phyloP scores from a whole-genome alignment of 139 green algal genomes.

The Nannochloris sp. region DNA sequence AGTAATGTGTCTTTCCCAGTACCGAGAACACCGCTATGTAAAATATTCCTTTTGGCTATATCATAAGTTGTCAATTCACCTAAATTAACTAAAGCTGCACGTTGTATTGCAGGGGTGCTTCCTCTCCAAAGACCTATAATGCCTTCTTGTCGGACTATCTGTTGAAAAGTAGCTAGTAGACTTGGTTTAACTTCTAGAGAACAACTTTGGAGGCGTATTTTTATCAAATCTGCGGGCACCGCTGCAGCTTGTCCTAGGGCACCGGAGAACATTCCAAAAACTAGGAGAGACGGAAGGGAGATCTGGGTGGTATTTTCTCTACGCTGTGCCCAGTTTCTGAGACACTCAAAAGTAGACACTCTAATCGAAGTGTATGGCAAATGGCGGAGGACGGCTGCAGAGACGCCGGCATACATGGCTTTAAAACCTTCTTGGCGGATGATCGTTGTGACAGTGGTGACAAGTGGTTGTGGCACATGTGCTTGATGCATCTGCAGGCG shows the following conservation, averaged over 20 bases:
- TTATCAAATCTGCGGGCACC: constrained; percentile 58
- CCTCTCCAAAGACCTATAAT: constrained; percentile 52
- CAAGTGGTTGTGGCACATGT: neutral
- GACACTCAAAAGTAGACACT: constrained; percentile 46
- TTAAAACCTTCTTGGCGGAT: constrained; percentile 25
- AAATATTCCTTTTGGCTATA: constrained; percentile 30
- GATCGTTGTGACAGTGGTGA: constrained; percentile 13
- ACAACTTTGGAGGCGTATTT: constrained; percentile 48
- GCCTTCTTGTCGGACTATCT: constrained; percentile 29
- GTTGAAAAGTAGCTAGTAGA: constrained; percentile 3
- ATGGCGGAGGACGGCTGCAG: constrained; percentile 44
- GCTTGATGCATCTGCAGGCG: constrained; percentile 45
- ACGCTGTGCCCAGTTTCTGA: constrained; percentile 8
- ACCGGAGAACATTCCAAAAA: constrained; percentile 38
- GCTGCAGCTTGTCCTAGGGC: constrained; percentile 53
- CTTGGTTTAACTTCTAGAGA: constrained; percentile 18
- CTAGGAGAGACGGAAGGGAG: constrained; percentile 11
- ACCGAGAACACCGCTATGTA: constrained; percentile 14
- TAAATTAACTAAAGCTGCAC: constrained; percentile 63
- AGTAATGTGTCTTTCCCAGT: constrained; percentile 34
- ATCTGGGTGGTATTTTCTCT: neutral
- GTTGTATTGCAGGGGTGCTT: constrained; percentile 46
- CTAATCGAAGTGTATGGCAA: constrained; percentile 51
- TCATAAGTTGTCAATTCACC: constrained; percentile 65
- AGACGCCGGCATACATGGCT: constrained; percentile 44